Evolutionary conservation across 2,329 filamentous ascomycete species (phyloP).

Genomic region (Ophiosphaerella herpotricha): DNA sequence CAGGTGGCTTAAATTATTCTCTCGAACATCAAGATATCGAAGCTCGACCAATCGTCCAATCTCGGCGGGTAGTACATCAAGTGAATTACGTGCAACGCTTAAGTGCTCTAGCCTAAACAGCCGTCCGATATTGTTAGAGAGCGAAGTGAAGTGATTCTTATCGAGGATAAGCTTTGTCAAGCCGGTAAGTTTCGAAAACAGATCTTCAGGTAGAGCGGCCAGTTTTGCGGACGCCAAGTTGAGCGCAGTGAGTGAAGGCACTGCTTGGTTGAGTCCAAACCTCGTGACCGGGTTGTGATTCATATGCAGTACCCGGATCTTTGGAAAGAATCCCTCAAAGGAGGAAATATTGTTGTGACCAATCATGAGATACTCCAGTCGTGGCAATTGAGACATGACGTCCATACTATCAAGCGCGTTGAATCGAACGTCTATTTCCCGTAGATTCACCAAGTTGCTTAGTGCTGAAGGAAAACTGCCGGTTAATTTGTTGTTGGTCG

Average conservation of each 20-base stretch:
- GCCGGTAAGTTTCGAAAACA: slow-evolving; percentile 86
- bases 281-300: slow-evolving; percentile 96
- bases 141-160: slow-evolving; percentile 91
- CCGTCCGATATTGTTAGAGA: slow-evolving; percentile 84
- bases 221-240: slow-evolving; percentile 92
- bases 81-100: slow-evolving; percentile 89
- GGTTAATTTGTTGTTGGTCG: slow-evolving; percentile 89
- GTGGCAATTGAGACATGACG: slow-evolving; percentile 79
- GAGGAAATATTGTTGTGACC: slow-evolving; percentile 92
- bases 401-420: slow-evolving; percentile 90
- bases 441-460: slow-evolving; percentile 73
- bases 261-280: slow-evolving; percentile 77
- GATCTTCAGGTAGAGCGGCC: slow-evolving; percentile 81
- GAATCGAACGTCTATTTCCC: slow-evolving; percentile 93
- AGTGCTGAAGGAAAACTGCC: slow-evolving; percentile 77
- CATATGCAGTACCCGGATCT: slow-evolving; percentile 80
- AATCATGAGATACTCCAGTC: slow-evolving; percentile 83
- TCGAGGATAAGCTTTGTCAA: slow-evolving; percentile 87
- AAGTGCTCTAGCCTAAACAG: slow-evolving; percentile 84
- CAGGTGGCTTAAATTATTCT: slow-evolving; percentile 88
- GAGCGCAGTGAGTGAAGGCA: slow-evolving; percentile 81
- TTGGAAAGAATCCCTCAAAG: slow-evolving; percentile 86
- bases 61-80: slow-evolving; percentile 81
- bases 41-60: slow-evolving; percentile 87
- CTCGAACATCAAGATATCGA: slow-evolving; percentile 82